phyloP scores from a whole-genome alignment of 164 flowering plant species.

The Nelumbo lutea region DNA sequence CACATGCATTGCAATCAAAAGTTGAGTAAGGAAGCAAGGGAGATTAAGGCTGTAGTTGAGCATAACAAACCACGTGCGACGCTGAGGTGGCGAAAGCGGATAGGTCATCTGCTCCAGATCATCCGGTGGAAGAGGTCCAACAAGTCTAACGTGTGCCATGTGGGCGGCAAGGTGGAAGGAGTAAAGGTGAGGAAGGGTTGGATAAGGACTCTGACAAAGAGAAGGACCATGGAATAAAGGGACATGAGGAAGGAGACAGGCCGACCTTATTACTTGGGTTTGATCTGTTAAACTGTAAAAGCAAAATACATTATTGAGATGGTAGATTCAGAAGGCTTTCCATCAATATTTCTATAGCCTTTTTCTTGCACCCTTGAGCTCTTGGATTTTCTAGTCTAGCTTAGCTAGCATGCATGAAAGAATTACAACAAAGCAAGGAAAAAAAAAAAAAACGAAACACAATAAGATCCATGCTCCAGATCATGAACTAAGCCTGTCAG shows the following conservation, averaged over 20 bases:
- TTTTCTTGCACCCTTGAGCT: too few relatives aligned
- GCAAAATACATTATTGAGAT: too few relatives aligned
- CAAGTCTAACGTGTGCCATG: slow-evolving; percentile 45
- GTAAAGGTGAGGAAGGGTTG: slow-evolving; percentile 60
- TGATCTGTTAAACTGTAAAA: too few relatives aligned
- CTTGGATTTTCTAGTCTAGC: too few relatives aligned
- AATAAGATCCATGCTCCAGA: too few relatives aligned
- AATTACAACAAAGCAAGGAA: too few relatives aligned
- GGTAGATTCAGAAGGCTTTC: too few relatives aligned
- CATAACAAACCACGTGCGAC: slow-evolving; percentile 39
- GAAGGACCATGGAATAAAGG: slow-evolving; percentile 46
- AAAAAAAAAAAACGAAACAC: too few relatives aligned
- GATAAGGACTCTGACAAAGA: slow-evolving; percentile 69
- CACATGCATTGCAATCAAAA: slow-evolving; percentile 27
- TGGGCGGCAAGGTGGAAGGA: slow-evolving; percentile 49
- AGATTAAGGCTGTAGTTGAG: slow-evolving; percentile 49
- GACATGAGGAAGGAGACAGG: slow-evolving; percentile 17
- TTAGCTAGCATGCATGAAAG: too few relatives aligned
- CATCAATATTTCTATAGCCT: too few relatives aligned
- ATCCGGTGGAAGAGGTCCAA: slow-evolving; percentile 58
- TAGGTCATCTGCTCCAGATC: slow-evolving; percentile 74
- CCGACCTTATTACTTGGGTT: neutral
- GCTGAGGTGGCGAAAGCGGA: slow-evolving; percentile 77
- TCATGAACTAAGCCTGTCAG: too few relatives aligned
- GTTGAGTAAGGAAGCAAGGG: slow-evolving; percentile 20